Percentiles rank a stretch among this genome's conserved stretches.
Conservation (phyloP, 176 grass and related monocot species). For the Aechmea fasciata region DNA sequence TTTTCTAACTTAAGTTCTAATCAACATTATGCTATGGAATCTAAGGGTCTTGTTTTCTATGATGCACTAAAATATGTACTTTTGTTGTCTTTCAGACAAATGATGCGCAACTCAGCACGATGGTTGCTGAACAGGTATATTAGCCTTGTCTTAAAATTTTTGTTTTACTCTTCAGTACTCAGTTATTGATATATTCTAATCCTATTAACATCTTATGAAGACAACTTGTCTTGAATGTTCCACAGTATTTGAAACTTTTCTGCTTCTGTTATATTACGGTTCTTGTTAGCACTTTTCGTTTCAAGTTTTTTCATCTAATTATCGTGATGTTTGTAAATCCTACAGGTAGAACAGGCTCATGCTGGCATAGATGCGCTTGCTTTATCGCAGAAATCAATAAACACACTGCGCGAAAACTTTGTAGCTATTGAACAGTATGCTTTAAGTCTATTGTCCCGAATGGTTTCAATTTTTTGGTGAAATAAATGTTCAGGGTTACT, state of each 20-base stretch:
- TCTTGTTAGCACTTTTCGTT: constrained; percentile 8
- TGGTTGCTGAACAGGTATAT: constrained; percentile 94
- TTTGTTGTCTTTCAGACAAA: constrained; percentile 63
- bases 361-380: constrained; percentile 81
- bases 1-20: too few species aligned
- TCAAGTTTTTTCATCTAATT: constrained; percentile 6
- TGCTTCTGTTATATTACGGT: not conserved
- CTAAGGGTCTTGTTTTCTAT: not conserved
- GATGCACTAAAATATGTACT: not conserved
- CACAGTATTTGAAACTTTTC: not conserved
- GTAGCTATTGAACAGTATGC: constrained; percentile 89
- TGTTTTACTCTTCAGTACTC: not conserved
- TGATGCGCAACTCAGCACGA: constrained; percentile 97
- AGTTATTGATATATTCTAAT: not conserved
- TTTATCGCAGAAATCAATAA: constrained; percentile 91
- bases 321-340: constrained; percentile 3
- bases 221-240: not conserved
- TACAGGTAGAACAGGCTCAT: constrained; percentile 90
- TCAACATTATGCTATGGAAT: not conserved
- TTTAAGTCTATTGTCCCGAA: constrained; percentile 5
- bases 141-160: not conserved
- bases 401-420: constrained; percentile 79
- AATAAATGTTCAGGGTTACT: constrained; percentile 16
- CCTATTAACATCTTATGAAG: not conserved
- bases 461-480: constrained; percentile 14